Evolutionary conservation across 257 asterid species (phyloP).

Genomic region (Petunia axillaris): DNA sequence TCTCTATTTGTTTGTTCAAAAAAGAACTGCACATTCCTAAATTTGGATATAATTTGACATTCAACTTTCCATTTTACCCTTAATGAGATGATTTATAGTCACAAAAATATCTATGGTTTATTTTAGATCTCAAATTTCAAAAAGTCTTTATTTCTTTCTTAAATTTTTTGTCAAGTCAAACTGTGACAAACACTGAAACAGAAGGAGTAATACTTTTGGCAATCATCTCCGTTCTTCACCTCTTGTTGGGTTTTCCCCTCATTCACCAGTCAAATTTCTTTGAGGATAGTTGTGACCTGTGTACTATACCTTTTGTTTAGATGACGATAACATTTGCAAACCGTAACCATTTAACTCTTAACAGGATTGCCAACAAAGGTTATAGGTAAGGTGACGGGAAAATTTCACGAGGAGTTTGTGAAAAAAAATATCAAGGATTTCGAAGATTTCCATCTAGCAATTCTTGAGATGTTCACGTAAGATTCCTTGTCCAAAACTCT

Average conservation of each 20-base stretch:
- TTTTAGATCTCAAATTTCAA: too few species aligned
- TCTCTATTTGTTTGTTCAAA: not conserved
- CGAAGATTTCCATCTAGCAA: constrained; percentile 63
- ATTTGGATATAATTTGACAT: not conserved
- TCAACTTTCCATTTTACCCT: too few species aligned
- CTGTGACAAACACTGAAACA: too few species aligned
- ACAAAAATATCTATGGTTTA: too few species aligned
- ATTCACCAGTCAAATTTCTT: not conserved
- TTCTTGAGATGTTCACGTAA: constrained; percentile 77
- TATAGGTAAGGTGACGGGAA: constrained; percentile 64
- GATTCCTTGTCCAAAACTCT: not conserved
- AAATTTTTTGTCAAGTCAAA: too few species aligned
- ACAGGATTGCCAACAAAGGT: constrained; percentile 71
- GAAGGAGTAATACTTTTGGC: not conserved
- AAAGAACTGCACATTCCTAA: not conserved
- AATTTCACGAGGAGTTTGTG: constrained; percentile 62
- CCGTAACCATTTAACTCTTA: not conserved
- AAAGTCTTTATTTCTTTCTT: not conserved
- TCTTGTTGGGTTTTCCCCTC: not conserved
- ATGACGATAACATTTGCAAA: not conserved
- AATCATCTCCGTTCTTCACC: not conserved
- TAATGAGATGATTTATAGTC: too few species aligned
- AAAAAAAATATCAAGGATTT: constrained; percentile 52
- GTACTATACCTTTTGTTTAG: not conserved
- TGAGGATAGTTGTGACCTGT: not conserved